Conservation (phyloP, 768 basidiomycete species). For the Cubamyces lactineus region DNA sequence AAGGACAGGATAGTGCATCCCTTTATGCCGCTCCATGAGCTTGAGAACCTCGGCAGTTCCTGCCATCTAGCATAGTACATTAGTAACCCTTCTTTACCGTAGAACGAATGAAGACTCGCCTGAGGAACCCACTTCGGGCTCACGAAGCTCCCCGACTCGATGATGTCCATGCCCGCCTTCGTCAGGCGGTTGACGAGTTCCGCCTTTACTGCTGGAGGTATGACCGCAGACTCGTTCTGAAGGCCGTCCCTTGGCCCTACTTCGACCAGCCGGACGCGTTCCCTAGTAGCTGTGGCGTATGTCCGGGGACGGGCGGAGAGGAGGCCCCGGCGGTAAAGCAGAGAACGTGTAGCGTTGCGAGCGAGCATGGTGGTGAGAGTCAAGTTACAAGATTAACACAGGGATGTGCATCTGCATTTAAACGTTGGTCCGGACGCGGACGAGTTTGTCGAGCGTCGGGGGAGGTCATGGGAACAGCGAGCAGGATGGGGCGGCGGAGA, state of each 20-base stretch:
- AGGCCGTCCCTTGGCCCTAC: constrained; percentile 91
- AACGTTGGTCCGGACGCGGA: neutral
- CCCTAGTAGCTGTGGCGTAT: constrained; percentile 10
- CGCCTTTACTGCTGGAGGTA: constrained; percentile 74
- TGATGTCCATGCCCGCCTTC: constrained; percentile 63
- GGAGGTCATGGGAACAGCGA: constrained; percentile 16
- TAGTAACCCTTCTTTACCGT: no score
- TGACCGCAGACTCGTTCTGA: constrained; percentile 81
- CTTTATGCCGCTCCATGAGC: constrained; percentile 52
- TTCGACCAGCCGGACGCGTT: constrained; percentile 65
- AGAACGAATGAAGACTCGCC: constrained; percentile 44
- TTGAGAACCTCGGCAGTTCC: constrained; percentile 79
- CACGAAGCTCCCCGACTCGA: constrained; percentile 90
- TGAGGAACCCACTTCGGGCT: constrained; percentile 95
- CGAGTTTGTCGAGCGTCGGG: neutral
- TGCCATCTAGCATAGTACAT: constrained; percentile 64
- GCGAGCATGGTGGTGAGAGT: constrained; percentile 4
- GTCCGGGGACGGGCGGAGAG: constrained; percentile 1
- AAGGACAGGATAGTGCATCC: constrained; percentile 76
- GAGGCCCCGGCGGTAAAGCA: neutral
- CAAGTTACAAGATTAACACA: neutral
- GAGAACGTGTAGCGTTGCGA: neutral
- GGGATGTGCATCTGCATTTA: neutral
- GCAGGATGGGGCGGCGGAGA: neutral
- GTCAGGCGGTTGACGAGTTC: constrained; percentile 79